Evolutionary conservation across 2,329 filamentous ascomycete species (phyloP), one percentile per base, ranked within the genome.

Genomic region (Botrytis deweyae): DNA sequence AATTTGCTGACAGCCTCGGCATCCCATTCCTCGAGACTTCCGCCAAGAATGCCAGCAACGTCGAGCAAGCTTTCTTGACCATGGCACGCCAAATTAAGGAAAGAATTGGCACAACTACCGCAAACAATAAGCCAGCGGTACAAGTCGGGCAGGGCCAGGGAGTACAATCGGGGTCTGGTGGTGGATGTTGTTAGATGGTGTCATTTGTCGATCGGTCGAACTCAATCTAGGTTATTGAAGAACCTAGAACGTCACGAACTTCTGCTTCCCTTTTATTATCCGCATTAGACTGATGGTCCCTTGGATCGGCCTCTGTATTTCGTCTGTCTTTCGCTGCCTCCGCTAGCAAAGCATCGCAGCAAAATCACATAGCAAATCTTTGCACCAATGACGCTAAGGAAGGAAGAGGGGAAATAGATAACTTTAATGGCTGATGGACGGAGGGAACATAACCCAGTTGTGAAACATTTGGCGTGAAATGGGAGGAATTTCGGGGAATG

Each of bases 21-120:
- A 99, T 99, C 80, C 96, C 96, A 66, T 99, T 99, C 92, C 93
- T 99, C 83, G 96, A 99, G 90, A 99, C 96, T 29, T 99, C 96
- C 61, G 96, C 96, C 82, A 99, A 99, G 93, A 98, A 97, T 86
- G 95, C 96, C 79, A 97, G 93, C 86, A 99, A 99, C 84, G 96
- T 99, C 84, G 96, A 99, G 87, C 96, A 99, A 87, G 95, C 96
- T 82, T 99, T 99, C 92, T 86, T 99, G 86, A 99, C 96, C 84
- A 99, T 99, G 96, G 96, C 96, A 80, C 92, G 96, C 84, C 96
- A 99, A 86, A 99, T 99, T 87, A 99, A 99, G 90, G 95, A 98
- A 88, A 93, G 96, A 82, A 99, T 99, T 95, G 96, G 96, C 81
- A 97, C 94, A 80, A 96, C 95, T 77, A 92, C 93, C 63, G 92